These are phyloP conservation scores for Botrytis elliptica DNA, from an alignment of 2,329 filamentous ascomycete genomes.

Conservation along the genomic window DNA sequence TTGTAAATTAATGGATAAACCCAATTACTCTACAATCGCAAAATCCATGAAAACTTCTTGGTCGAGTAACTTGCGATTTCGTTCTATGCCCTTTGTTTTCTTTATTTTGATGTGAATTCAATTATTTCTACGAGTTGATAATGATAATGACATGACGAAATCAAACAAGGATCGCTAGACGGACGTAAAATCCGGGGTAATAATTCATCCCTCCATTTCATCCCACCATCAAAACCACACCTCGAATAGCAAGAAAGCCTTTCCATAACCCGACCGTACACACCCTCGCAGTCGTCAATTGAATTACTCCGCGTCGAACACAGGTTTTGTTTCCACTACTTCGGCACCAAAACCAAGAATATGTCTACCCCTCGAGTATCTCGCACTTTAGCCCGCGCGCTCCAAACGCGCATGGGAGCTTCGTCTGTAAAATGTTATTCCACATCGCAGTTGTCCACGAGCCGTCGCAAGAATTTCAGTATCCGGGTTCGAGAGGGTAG, in stretches of 20 bases:
- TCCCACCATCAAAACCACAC: not conserved
- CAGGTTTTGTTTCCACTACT: not conserved
- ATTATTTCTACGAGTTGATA: not conserved
- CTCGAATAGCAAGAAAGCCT: not conserved
- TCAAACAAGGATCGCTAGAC: not conserved
- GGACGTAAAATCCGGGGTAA: not conserved
- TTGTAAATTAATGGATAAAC: not conserved
- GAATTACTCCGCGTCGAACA: not conserved
- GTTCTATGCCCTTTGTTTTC: not conserved
- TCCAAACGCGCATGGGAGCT: not conserved
- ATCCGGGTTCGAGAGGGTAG: not conserved
- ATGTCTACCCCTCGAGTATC: constrained; percentile 1
- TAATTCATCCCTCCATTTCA: constrained; percentile 4
- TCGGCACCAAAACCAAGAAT: too few species aligned
- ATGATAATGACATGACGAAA: not conserved
- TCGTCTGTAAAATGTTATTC: not conserved
- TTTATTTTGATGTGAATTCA: not conserved
- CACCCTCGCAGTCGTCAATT: not conserved
- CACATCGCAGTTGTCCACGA: not conserved
- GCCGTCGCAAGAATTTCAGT: not conserved
- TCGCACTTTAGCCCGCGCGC: not conserved
- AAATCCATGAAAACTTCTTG: not conserved
- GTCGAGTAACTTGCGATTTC: not conserved
- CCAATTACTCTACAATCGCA: not conserved
- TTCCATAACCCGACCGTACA: not conserved